These are phyloP conservation scores for Cercospora berteroae DNA, from an alignment of 2,329 filamentous ascomycete genomes.

Conservation along the genomic window DNA sequence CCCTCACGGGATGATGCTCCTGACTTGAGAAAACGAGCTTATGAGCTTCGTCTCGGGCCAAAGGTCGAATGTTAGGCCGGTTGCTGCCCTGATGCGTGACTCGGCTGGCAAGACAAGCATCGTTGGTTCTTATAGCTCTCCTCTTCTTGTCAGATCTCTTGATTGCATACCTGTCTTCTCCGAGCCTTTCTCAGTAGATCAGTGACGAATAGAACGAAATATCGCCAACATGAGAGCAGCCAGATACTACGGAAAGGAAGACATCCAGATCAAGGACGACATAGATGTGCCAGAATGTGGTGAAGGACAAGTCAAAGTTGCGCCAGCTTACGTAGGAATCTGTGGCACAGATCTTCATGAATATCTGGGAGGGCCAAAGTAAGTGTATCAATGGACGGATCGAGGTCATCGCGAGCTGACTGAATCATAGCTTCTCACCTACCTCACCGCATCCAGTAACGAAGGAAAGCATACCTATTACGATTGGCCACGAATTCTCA, in stretches of 20 bases:
- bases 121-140: not conserved
- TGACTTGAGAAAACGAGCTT: conserved; percentile 11
- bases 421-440: conserved; percentile 48
- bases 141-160: not conserved
- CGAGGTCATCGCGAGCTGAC: not conserved
- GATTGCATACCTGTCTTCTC: not conserved
- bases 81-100: not conserved
- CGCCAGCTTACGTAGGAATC: conserved; percentile 51
- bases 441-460: conserved; percentile 57
- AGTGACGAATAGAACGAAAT: not conserved
- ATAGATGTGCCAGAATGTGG: conserved; percentile 50
- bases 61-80: conserved; percentile 4
- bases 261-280: conserved; percentile 54
- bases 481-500: conserved; percentile 64
- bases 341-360: conserved; percentile 45
- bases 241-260: conserved; percentile 55
- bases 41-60: conserved; percentile 16
- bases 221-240: conserved; percentile 51
- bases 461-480: conserved; percentile 57
- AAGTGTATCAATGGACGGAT: not conserved
- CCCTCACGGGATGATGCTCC: conserved; percentile 13
- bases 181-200: not conserved
- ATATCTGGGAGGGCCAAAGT: conserved; percentile 42
- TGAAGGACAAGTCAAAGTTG: conserved; percentile 52
- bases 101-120: not conserved